These are phyloP conservation scores for Sarcocystis neurona DNA, from an alignment of 169 alveolate species.

Conservation along the genomic window DNA sequence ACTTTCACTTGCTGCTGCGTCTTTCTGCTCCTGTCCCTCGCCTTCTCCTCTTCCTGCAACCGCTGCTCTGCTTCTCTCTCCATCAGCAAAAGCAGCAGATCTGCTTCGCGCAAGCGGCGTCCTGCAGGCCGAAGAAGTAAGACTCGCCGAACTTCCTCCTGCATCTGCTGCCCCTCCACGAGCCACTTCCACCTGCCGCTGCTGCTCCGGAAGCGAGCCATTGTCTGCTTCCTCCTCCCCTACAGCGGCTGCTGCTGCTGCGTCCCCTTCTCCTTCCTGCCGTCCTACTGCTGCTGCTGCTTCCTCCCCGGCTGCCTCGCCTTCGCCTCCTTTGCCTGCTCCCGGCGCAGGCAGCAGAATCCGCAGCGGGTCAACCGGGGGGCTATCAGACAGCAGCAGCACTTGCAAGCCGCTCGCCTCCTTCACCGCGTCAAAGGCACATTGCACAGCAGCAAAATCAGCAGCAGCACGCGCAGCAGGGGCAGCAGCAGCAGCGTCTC, in stretches of 20 bases:
- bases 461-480: no score
- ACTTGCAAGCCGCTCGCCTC: not conserved
- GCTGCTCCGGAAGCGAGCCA: not conserved
- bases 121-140: no score
- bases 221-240: constrained; percentile 33
- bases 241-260: not conserved
- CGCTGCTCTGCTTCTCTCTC: not conserved
- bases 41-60: not conserved
- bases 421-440: not conserved
- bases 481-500: no score
- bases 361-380: no score
- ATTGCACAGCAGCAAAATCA: no score
- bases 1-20: not conserved
- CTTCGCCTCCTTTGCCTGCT: not conserved
- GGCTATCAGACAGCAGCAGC: not conserved
- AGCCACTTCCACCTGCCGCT: not conserved
- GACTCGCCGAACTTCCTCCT: not conserved
- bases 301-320: not conserved
- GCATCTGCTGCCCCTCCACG: not conserved
- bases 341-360: not conserved
- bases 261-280: not conserved
- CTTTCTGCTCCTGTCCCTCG: not conserved
- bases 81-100: no score
- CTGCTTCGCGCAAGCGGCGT: no score
- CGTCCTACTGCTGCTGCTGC: constrained; percentile 20